A percentile compares a stretch with the other conserved stretches of the same genome.
These are phyloP conservation scores for Isoetes taiwanensis DNA, from an alignment of 75 land plant species.

Conservation along the genomic window DNA sequence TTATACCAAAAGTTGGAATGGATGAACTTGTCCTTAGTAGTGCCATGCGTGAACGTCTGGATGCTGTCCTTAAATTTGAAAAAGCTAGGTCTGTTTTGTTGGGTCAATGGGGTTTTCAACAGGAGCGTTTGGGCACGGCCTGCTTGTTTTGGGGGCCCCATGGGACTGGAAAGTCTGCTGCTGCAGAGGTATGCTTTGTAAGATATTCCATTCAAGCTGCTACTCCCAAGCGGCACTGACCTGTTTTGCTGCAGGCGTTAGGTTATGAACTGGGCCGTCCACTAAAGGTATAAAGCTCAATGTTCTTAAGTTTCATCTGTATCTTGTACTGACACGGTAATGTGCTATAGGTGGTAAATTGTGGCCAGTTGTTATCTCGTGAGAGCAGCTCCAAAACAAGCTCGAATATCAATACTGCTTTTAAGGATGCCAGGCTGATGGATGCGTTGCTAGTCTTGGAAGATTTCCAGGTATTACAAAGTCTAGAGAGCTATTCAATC, in stretches of 20 bases:
- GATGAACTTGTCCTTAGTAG: constrained; percentile 17
- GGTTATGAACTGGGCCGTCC: constrained; percentile 27
- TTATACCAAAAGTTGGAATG: constrained; percentile 20
- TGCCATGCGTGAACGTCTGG: constrained; percentile 14
- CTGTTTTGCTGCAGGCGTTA: constrained; percentile 16
- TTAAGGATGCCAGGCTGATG: constrained; percentile 23
- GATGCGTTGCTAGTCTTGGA: constrained; percentile 28
- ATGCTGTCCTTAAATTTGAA: constrained; percentile 18
- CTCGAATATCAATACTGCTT: constrained; percentile 13
- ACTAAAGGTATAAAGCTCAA: constrained; percentile 9
- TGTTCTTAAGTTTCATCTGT: not conserved
- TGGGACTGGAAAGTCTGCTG: constrained; percentile 23
- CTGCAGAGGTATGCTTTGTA: constrained; percentile 21
- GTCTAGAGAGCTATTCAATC: no score
- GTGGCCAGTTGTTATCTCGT: constrained; percentile 22
- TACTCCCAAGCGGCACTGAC: not conserved
- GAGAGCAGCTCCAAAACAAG: constrained; percentile 23
- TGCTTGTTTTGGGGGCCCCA: constrained; percentile 22
- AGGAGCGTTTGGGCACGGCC: constrained; percentile 24
- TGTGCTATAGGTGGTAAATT: constrained; percentile 16
- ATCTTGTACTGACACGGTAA: not conserved
- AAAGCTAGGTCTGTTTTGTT: constrained; percentile 24
- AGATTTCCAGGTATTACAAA: constrained; percentile 23
- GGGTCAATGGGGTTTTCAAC: constrained; percentile 25
- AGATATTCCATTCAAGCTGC: not conserved